phyloP scores from a whole-genome alignment of 768 basidiomycete genomes.

The Kwoniella sp. region DNA sequence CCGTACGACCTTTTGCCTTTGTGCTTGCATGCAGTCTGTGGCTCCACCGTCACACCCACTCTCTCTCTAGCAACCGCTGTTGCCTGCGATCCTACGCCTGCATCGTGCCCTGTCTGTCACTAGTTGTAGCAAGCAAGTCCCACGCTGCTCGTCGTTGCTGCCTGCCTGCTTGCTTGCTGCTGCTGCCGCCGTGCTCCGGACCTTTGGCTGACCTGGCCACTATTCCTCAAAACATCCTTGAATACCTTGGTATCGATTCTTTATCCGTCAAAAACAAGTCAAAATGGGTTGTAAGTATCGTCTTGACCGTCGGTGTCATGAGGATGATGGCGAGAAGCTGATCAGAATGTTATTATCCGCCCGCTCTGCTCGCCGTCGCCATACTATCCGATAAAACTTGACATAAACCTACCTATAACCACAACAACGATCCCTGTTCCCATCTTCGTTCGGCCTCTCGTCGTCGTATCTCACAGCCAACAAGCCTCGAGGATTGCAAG shows the following conservation, averaged over 20 bases:
- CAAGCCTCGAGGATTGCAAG: constrained; percentile 99
- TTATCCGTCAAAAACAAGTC: constrained; percentile 34
- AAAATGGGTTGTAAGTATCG: constrained; percentile 44
- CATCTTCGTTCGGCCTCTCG: background rate
- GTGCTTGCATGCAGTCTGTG: no score
- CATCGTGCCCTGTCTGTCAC: no score
- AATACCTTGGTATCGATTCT: constrained; percentile 14
- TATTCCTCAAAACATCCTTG: constrained; percentile 5
- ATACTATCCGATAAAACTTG: no score
- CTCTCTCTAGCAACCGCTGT: no score
- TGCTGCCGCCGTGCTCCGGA: background rate
- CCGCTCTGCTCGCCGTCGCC: constrained; percentile 2
- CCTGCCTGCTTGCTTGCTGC: constrained; percentile 14
- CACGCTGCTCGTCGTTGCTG: no score
- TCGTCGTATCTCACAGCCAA: constrained; percentile 69
- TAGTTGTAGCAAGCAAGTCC: no score
- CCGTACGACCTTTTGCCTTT: no score
- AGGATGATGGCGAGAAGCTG: constrained; percentile 1
- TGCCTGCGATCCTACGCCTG: no score
- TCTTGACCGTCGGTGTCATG: background rate
- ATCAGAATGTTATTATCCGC: constrained; percentile 11
- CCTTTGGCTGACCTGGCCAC: background rate
- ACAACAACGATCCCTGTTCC: background rate
- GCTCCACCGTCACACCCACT: no score
- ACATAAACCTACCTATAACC: background rate